Evolutionary conservation across 2,329 filamentous ascomycete species (phyloP), one percentile per base, ranked within the genome.

Genomic region (Phaeophleospora eucalypticola): DNA sequence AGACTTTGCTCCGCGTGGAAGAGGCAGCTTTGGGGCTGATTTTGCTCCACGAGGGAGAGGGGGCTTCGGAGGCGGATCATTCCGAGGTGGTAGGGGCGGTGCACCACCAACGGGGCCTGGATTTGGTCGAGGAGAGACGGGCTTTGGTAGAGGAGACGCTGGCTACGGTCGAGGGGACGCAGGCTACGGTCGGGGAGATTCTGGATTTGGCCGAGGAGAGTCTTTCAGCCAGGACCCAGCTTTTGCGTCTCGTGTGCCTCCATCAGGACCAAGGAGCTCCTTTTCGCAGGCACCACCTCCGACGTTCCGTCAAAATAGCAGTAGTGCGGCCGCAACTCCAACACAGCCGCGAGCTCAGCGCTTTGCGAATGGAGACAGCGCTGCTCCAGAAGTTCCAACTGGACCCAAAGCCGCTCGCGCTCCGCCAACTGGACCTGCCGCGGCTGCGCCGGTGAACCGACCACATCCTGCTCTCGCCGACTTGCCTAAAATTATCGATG

Each of bases 261-360:
- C 65, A 9, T 58, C 60, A 24, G 64, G 61, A 27, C 66, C 65
- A 32, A 57, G 65, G 18, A 57, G 54, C 32, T 62, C 62, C 14
- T 61, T 59, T 42, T 56, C 57, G 14, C 52, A 58, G 36, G 46
- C 50, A 36, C 41, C 49, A 40, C 36, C 51, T 32, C 43, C 53
- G 35, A 37, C 49, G n/a, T 46, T 49, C 10, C 67, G 71, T 32
- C 70, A 68, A 19, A 68, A 65, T 4, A 67, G 60, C 55, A 73
- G 69, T 49, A 68, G 64, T 43, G 69, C 70, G 2, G 40, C 36
- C 14, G 65, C 68, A 9, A 70, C 68, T 1, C 73, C 71, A 1
- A 73, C 71, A 1, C 74, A 73, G 43, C 71, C 71, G 8, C 71
- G 72, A 19, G 69, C 69, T 2, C 71, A 72, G 58, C 70, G 72